phyloP scores from a whole-genome alignment of 805 yeast genomes.

The Spathaspora girioi region DNA sequence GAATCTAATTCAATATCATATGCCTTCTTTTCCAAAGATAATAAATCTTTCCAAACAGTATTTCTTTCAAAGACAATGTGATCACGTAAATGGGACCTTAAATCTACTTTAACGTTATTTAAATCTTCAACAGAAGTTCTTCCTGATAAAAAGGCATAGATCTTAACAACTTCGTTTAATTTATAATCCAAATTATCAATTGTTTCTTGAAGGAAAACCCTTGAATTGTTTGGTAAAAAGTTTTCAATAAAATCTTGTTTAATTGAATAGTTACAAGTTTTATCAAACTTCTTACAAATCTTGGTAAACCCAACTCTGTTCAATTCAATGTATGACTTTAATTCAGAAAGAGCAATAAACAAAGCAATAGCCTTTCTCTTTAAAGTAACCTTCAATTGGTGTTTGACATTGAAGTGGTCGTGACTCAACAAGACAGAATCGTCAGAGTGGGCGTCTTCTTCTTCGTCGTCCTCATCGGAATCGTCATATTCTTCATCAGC shows the following conservation, averaged over 20 bases:
- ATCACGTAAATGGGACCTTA: constrained; percentile 65
- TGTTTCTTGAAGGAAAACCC: constrained; percentile 49
- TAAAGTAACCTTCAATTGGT: constrained; percentile 56
- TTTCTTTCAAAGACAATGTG: constrained; percentile 97
- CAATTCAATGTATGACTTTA: constrained; percentile 77
- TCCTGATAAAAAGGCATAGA: constrained; percentile 48
- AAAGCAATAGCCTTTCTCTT: constrained; percentile 62
- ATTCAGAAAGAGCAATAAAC: constrained; percentile 75
- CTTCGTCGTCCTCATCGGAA: constrained; percentile 25
- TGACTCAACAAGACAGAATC: constrained; percentile 50
- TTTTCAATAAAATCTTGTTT: constrained; percentile 54
- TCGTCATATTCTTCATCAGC: constrained; percentile 22
- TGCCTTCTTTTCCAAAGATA: constrained; percentile 52
- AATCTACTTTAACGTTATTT: constrained; percentile 41
- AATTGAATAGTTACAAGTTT: constrained; percentile 61
- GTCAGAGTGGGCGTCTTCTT: constrained; percentile 16
- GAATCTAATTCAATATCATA: constrained; percentile 23
- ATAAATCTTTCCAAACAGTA: constrained; percentile 97
- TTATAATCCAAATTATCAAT: constrained; percentile 40
- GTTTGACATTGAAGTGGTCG: constrained; percentile 46
- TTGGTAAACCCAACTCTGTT: constrained; percentile 88
- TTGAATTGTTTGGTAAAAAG: constrained; percentile 43
- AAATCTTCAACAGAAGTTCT: constrained; percentile 45
- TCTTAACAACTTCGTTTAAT: constrained; percentile 49
- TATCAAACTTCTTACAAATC: constrained; percentile 89